Percentiles rank a stretch among this genome's conserved stretches.
These are phyloP conservation scores for Pichia norvegensis DNA, from an alignment of 1,139 yeast genomes.

Conservation along the genomic window DNA sequence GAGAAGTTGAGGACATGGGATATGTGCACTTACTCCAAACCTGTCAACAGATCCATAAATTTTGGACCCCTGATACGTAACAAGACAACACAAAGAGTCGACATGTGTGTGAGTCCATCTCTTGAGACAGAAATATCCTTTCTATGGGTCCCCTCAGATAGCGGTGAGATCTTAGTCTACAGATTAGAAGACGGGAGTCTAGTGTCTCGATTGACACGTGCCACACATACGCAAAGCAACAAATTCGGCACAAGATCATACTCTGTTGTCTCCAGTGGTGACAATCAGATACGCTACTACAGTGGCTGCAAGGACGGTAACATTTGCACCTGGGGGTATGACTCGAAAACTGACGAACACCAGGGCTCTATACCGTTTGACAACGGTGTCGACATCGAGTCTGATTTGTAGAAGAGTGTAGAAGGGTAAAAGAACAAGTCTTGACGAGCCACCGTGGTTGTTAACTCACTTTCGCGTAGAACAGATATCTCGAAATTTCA, in stretches of 20 bases:
- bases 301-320: slow-evolving; percentile 57
- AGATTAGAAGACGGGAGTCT: slow-evolving; percentile 59
- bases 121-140: slow-evolving; percentile 47
- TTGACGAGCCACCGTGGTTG: no score
- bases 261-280: slow-evolving; percentile 40
- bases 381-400: slow-evolving; percentile 13
- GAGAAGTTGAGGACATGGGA: slow-evolving; percentile 76
- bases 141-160: slow-evolving; percentile 68
- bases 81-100: slow-evolving; percentile 44
- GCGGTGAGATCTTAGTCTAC: slow-evolving; percentile 65
- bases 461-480: no score
- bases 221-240: slow-evolving; percentile 4
- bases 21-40: slow-evolving; percentile 39
- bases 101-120: slow-evolving; percentile 38
- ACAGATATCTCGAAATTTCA: no score
- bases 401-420: no score
- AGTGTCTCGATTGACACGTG: slow-evolving; percentile 34
- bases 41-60: slow-evolving; percentile 56
- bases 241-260: slow-evolving; percentile 14
- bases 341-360: slow-evolving; percentile 2
- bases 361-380: slow-evolving; percentile 13
- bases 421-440: no score
- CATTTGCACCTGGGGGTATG: slow-evolving; percentile 45
- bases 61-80: slow-evolving; percentile 76
- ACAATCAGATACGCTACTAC: slow-evolving; percentile 36